These are phyloP conservation scores for Blastocystis hominis DNA, from an alignment of 352 stramenopile genomes.

Conservation along the genomic window DNA sequence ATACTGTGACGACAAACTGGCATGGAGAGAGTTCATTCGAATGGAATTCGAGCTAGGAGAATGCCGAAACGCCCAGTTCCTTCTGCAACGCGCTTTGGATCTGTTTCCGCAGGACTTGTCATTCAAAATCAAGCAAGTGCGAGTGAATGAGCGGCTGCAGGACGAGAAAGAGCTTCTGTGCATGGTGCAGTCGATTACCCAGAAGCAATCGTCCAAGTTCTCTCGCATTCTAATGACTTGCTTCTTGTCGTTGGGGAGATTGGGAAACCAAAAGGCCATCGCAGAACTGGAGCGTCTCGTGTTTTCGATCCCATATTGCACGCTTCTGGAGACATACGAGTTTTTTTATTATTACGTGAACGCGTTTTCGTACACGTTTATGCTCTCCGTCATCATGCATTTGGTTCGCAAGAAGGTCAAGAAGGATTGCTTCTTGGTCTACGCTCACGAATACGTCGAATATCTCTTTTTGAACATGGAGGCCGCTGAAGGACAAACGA, in stretches of 20 bases:
- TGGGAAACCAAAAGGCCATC: background rate
- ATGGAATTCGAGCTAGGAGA: constrained; percentile 33
- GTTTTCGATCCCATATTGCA: background rate
- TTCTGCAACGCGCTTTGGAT: background rate
- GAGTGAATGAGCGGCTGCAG: background rate
- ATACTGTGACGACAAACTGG: background rate
- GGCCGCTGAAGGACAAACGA: too few relatives aligned
- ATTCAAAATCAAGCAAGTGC: background rate
- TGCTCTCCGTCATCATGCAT: background rate
- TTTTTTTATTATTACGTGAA: background rate
- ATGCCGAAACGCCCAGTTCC: background rate
- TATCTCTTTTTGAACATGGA: background rate
- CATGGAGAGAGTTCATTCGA: constrained; percentile 36
- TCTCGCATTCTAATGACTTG: background rate
- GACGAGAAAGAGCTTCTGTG: background rate
- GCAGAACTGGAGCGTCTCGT: background rate
- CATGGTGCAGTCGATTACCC: background rate
- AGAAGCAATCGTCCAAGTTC: background rate
- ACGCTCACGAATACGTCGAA: background rate
- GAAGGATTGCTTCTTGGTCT: background rate
- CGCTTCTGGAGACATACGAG: background rate
- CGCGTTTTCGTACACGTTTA: background rate
- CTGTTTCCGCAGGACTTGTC: background rate
- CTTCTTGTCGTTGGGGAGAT: background rate
- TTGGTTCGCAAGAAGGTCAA: background rate